Percentiles rank a stretch among this genome's conserved stretches.
Conservation (phyloP, 306 rosid genomes). For the Prosopis cineraria region DNA sequence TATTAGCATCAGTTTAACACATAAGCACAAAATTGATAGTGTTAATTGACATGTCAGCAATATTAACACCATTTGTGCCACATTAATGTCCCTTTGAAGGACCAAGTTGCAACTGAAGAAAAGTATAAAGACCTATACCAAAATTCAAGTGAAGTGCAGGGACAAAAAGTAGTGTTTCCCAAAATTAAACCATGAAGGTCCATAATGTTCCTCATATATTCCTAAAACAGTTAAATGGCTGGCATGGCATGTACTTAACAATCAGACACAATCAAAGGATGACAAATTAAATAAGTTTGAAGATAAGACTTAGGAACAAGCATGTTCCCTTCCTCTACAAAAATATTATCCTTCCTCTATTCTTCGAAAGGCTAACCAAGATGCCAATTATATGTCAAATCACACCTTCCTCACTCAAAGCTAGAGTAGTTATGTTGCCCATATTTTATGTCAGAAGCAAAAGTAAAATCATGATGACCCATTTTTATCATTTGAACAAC, state of each 20-base stretch:
- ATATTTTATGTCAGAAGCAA: neutral
- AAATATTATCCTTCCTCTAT: neutral
- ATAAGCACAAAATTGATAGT: no score
- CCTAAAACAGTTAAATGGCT: neutral
- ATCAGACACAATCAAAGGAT: neutral
- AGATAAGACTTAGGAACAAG: slow-evolving; percentile 14
- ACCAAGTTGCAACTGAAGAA: no score
- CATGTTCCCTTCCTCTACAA: neutral
- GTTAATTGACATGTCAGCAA: no score
- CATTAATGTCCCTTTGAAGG: no score
- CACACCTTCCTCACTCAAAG: slow-evolving; percentile 12
- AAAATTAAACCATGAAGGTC: neutral
- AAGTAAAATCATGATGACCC: neutral
- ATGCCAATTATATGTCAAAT: neutral
- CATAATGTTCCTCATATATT: neutral
- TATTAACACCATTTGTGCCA: no score
- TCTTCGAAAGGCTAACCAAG: neutral
- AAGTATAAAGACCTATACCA: no score
- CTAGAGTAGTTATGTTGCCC: neutral
- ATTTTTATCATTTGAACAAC: neutral
- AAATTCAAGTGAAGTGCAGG: no score
- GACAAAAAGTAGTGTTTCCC: no score
- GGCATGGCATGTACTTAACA: neutral
- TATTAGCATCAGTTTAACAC: no score
- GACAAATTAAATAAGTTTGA: neutral